phyloP scores from a whole-genome alignment of 2,329 filamentous ascomycete species.

The Fusarium citri region DNA sequence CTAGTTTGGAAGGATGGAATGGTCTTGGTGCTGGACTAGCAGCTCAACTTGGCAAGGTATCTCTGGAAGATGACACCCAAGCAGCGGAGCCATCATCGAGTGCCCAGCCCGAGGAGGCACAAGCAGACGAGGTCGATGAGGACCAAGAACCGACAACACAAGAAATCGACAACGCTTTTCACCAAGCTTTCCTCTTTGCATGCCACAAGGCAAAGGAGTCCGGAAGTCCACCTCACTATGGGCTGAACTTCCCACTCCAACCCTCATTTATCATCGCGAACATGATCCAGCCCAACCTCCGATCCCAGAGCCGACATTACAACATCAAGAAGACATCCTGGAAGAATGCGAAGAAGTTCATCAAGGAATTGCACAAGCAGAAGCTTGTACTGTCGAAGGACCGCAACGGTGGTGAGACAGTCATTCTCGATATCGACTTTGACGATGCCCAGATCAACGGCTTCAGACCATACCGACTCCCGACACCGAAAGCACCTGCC shows the following conservation, averaged over 20 bases:
- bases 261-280: conserved; percentile 41
- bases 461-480: conserved; percentile 38
- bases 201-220: conserved; percentile 33
- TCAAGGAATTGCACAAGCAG: conserved; percentile 37
- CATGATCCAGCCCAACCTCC: conserved; percentile 41
- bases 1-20: conserved; percentile 28
- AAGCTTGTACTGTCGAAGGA: conserved; percentile 33
- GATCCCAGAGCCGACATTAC: conserved; percentile 37
- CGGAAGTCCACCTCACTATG: conserved; percentile 26
- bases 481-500: conserved; percentile 10
- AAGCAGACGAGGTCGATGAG: conserved; percentile 5
- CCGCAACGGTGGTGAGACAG: conserved; percentile 40
- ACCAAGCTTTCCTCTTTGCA: conserved; percentile 40
- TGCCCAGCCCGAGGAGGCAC: background rate
- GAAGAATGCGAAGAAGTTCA: conserved; percentile 43
- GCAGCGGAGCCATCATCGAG: background rate
- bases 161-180: conserved; percentile 35
- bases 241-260: conserved; percentile 38
- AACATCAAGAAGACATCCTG: conserved; percentile 43
- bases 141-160: conserved; percentile 37
- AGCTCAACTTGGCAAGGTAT: background rate
- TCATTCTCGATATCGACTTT: conserved; percentile 41
- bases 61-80: background rate
- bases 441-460: conserved; percentile 22
- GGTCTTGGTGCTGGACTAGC: conserved; percentile 13